Evolutionary conservation across 2,329 filamentous ascomycete genomes (phyloP).

Genomic region (Aspergillus clavatus): DNA sequence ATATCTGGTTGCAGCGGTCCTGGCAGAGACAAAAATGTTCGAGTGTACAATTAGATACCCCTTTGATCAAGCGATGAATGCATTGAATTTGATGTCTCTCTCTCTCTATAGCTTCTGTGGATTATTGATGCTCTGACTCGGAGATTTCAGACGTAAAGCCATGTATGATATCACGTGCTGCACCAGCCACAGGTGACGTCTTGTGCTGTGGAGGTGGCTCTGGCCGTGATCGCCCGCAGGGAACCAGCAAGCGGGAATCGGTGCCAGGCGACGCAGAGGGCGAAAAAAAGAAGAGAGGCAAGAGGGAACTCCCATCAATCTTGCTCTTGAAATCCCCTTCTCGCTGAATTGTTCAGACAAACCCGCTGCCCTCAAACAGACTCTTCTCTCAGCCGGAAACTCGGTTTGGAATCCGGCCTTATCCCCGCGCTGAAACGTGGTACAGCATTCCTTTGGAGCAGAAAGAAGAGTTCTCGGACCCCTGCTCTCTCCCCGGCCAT

Average conservation of each 20-base stretch:
- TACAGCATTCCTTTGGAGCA: too few species aligned
- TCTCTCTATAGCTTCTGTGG: background rate
- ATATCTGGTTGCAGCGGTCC: constrained; percentile 7
- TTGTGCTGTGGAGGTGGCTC: background rate
- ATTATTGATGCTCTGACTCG: background rate
- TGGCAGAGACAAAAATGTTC: constrained; percentile 8
- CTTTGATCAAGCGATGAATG: constrained; percentile 17
- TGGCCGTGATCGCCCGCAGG: constrained; percentile 3
- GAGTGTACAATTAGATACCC: constrained; percentile 34
- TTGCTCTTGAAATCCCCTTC: too few species aligned
- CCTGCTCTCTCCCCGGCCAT: too few species aligned
- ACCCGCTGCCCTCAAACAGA: too few species aligned
- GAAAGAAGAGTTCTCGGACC: too few species aligned
- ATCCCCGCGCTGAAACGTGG: too few species aligned
- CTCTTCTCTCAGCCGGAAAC: too few species aligned
- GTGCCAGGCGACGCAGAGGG: background rate
- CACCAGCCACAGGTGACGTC: constrained; percentile 8
- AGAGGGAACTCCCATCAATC: too few species aligned
- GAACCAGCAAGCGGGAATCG: constrained; percentile 1
- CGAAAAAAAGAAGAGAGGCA: too few species aligned
- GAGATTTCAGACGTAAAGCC: background rate
- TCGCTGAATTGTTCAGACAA: too few species aligned
- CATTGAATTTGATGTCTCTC: constrained; percentile 4
- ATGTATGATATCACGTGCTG: background rate
- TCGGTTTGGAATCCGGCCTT: too few species aligned